Base-by-base conservation (phyloP, 306 rosid species). In the Cucumis cinereus region DNA sequence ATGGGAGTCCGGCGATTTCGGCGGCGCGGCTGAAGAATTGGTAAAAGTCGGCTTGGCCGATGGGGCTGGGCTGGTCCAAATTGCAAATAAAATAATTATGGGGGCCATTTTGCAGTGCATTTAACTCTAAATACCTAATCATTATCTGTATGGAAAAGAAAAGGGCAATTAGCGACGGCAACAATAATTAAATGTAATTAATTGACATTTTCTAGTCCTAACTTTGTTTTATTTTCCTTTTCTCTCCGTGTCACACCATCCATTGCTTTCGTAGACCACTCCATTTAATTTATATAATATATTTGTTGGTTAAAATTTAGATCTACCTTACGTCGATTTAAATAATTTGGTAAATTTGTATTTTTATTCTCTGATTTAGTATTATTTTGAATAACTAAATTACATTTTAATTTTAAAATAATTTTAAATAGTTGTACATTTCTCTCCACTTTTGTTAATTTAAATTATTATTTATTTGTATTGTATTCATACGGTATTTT, bases 91-190 rank as follows among this genome's bases (percentile, higher is more conserved):
- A 69, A 69, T 69, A 69, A 69, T 40, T 1, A 57, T 69, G 74
- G 74, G 74, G 38, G 57, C 38, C 74, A 69, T 20, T 24, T 45
- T 69, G 55, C 38, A 69, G 13, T 69, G 57, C 57, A 20, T 28
- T 69, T 69, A 43, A 69, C 74, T 23, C 74, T 67, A 69, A 69
- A 67, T 69, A 45, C 56, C 74, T 23, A 43, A 69, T 69, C 56
- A 23, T 69, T 24, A 68, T 68, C 20, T 68, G 7, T 43, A 43
- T 23, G 5, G 20, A 40, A 43, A 68, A 68, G 36, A 66, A 4
- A 64, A 19, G 23, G 13, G 55, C 7, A 45, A 69, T 45, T 40
- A 45, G 10, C 13, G 56, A 45, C 4, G 33, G 22, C 36, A 22
- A 69, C 55, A 23, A 43, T 69, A 69, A 69, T 69, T 69, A 7